Conservation (phyloP, 768 basidiomycete genomes). For the Mycena belliarum region DNA sequence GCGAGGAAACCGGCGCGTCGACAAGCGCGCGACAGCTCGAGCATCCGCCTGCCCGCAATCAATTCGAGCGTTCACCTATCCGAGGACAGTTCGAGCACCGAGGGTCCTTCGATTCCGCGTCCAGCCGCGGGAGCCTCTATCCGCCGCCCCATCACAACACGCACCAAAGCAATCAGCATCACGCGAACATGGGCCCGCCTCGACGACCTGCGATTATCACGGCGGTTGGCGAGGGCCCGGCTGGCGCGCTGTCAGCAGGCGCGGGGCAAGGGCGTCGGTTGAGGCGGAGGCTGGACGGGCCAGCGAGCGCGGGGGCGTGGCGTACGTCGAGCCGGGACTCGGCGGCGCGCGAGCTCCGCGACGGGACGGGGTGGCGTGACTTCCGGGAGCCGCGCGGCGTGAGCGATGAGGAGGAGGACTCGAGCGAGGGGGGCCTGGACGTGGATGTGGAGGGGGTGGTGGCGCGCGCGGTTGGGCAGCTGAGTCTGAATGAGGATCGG, state of each 20-base stretch:
- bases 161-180: not conserved
- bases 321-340: no score
- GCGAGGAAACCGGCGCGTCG: slow-evolving; percentile 8
- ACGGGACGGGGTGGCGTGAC: not conserved
- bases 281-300: slow-evolving; percentile 2
- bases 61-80: not conserved
- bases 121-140: not conserved
- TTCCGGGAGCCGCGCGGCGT: not conserved
- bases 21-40: not conserved
- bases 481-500: slow-evolving; percentile 85
- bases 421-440: slow-evolving; percentile 41
- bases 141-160: not conserved
- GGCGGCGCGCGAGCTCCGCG: no score
- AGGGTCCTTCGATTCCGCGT: not conserved
- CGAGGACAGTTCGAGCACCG: not conserved
- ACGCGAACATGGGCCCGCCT: not conserved
- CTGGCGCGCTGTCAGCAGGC: not conserved
- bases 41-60: not conserved
- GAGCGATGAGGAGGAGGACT: slow-evolving; percentile 27
- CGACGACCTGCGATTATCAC: not conserved
- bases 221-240: not conserved
- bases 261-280: not conserved
- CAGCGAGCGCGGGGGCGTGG: not conserved
- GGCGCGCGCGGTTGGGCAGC: slow-evolving; percentile 77
- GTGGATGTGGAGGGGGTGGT: slow-evolving; percentile 33